These are phyloP conservation scores for Aspergillus ellipticus DNA, from an alignment of 495 filamentous ascomycete genomes.

Conservation along the genomic window DNA sequence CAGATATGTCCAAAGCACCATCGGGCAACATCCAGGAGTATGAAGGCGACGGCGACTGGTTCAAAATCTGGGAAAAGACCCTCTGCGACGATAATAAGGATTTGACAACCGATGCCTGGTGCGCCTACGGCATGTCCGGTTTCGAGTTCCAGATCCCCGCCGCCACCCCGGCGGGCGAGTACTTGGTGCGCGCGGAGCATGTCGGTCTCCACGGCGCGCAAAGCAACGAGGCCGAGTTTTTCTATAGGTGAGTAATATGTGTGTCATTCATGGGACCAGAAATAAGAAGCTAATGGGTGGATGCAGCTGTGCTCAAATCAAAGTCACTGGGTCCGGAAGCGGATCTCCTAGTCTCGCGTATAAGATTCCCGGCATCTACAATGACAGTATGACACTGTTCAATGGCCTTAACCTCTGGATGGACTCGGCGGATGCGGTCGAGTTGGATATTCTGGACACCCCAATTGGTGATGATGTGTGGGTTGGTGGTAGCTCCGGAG, in stretches of 20 bases:
- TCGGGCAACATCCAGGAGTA: slow-evolving; percentile 30
- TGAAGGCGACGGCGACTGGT: slow-evolving; percentile 49
- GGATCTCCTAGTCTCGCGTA: slow-evolving; percentile 42
- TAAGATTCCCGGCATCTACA: slow-evolving; percentile 51
- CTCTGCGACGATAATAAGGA: slow-evolving; percentile 30
- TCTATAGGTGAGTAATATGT: slow-evolving; percentile 21
- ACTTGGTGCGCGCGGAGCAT: slow-evolving; percentile 59
- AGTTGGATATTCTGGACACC: slow-evolving; percentile 13
- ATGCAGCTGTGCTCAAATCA: slow-evolving; percentile 53
- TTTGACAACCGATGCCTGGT: slow-evolving; percentile 20
- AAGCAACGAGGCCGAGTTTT: slow-evolving; percentile 19
- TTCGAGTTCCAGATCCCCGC: slow-evolving; percentile 49
- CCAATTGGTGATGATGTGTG: slow-evolving; percentile 18
- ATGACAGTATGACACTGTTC: slow-evolving; percentile 21
- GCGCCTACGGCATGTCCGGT: slow-evolving; percentile 12
- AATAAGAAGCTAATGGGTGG: neutral
- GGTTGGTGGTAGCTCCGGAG: neutral
- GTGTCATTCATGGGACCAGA: no score
- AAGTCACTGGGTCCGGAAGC: slow-evolving; percentile 50
- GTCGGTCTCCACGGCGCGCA: slow-evolving; percentile 36
- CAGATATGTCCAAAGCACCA: slow-evolving; percentile 47
- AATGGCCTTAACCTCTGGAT: slow-evolving; percentile 19
- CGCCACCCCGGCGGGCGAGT: slow-evolving; percentile 53
- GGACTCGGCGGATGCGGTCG: slow-evolving; percentile 9
- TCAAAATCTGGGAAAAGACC: slow-evolving; percentile 46